These are phyloP conservation scores for Colletotrichum paranaense DNA, from an alignment of 2,329 filamentous ascomycete species.

Conservation along the genomic window DNA sequence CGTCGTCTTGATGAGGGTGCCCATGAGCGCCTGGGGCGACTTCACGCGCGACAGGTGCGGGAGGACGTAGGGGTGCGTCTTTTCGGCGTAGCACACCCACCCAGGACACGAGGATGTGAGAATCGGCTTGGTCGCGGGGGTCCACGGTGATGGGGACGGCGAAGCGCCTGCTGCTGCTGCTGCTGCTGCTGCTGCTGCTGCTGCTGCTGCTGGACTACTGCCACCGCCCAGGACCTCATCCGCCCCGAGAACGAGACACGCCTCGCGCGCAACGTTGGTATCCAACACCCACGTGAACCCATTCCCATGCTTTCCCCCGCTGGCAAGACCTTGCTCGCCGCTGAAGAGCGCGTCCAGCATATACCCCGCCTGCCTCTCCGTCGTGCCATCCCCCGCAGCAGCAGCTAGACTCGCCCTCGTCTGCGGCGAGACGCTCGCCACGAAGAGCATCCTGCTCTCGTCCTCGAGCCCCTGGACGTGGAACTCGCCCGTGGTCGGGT, in stretches of 20 bases:
- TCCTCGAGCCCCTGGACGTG: constrained; percentile 65
- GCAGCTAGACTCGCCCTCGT: constrained; percentile 89
- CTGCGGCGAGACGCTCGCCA: constrained; percentile 94
- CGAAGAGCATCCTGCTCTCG: constrained; percentile 79
- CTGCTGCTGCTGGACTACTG: too few relatives aligned
- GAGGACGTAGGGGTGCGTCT: constrained; percentile 93
- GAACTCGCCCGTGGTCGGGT: constrained; percentile 45
- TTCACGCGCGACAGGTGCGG: constrained; percentile 92
- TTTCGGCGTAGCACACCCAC: constrained; percentile 99
- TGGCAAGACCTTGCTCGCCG: constrained; percentile 75
- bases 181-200: constrained; percentile 27
- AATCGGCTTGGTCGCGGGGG: constrained; percentile 63
- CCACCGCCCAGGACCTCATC: constrained; percentile 70
- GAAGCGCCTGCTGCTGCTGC: constrained; percentile 29
- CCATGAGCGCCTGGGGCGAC: constrained; percentile 91
- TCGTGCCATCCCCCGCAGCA: constrained; percentile 78
- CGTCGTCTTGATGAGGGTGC: constrained; percentile 89
- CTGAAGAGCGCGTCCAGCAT: constrained; percentile 87
- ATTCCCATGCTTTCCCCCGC: constrained; percentile 78
- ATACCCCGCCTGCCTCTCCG: constrained; percentile 77
- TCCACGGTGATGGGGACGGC: background rate
- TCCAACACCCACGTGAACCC: constrained; percentile 91
- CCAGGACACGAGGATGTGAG: constrained; percentile 93
- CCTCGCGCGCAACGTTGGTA: constrained; percentile 85
- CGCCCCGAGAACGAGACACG: constrained; percentile 82